Evolutionary conservation across 1,284 basidiomycete species (phyloP).

Genomic region (Puccinia brachypodii): DNA sequence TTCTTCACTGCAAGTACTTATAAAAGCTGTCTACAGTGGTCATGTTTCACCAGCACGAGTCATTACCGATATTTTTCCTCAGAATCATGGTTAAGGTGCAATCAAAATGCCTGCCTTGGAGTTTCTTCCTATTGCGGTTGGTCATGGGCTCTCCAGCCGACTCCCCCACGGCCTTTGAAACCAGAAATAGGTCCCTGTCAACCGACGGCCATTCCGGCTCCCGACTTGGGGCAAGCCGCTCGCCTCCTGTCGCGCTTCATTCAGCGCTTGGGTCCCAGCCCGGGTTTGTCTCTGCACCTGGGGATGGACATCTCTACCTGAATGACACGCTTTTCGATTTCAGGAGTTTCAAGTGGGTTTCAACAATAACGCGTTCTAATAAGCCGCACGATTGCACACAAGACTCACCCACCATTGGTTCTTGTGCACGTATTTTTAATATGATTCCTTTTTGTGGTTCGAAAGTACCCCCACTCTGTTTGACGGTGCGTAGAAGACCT

Average conservation of each 20-base stretch:
- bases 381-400: background rate
- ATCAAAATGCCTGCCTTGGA: too few species aligned
- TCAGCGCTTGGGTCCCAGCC: background rate
- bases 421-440: background rate
- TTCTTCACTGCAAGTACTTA: too few species aligned
- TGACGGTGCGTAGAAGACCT: conserved; percentile 2
- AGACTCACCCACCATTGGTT: background rate
- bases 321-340: conserved; percentile 33
- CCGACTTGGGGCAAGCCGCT: background rate
- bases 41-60: too few species aligned
- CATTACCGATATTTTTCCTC: too few species aligned
- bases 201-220: background rate
- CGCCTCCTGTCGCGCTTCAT: background rate
- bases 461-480: conserved; percentile 1
- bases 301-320: conserved; percentile 45
- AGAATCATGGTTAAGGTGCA: too few species aligned
- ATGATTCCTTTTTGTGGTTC: background rate
- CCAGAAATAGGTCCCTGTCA: background rate
- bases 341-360: conserved; percentile 41
- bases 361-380: background rate
- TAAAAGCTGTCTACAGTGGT: too few species aligned
- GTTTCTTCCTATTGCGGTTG: too few species aligned
- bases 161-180: too few species aligned
- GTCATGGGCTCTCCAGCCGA: too few species aligned
- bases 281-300: conserved; percentile 33